Percentiles rank a stretch among this genome's conserved stretches.
phyloP scores from a whole-genome alignment of 129 eudicot genomes.

The Dittrichia graveolens region DNA sequence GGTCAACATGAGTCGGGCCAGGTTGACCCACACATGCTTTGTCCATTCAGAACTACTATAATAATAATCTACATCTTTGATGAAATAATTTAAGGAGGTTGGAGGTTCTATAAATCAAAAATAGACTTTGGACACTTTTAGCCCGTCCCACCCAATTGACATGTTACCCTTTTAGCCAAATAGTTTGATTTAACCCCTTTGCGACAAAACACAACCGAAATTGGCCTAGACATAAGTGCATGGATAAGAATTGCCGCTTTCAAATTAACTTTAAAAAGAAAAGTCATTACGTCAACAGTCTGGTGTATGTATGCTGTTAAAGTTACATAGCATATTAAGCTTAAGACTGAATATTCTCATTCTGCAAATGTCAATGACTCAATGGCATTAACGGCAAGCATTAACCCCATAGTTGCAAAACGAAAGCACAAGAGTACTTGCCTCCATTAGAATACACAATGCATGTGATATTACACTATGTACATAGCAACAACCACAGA shows the following conservation, averaged over 20 bases:
- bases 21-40: background rate
- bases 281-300: background rate
- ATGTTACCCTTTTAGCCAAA: background rate
- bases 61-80: background rate
- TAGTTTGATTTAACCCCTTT: background rate
- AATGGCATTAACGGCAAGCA: background rate
- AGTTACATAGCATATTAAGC: no score
- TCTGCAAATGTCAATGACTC: background rate
- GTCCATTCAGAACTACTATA: background rate
- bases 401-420: background rate
- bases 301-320: background rate
- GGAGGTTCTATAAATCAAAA: background rate
- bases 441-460: background rate
- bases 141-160: slow-evolving; percentile 1
- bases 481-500: no score
- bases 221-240: background rate
- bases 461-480: background rate
- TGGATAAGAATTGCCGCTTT: background rate
- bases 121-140: background rate
- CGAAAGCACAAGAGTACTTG: background rate
- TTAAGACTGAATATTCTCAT: no score
- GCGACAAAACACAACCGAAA: background rate
- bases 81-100: background rate
- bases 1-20: background rate
- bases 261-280: background rate